Evolutionary conservation across 2,329 filamentous ascomycete genomes (phyloP).

Genomic region (Alternaria novae-zelandiae): DNA sequence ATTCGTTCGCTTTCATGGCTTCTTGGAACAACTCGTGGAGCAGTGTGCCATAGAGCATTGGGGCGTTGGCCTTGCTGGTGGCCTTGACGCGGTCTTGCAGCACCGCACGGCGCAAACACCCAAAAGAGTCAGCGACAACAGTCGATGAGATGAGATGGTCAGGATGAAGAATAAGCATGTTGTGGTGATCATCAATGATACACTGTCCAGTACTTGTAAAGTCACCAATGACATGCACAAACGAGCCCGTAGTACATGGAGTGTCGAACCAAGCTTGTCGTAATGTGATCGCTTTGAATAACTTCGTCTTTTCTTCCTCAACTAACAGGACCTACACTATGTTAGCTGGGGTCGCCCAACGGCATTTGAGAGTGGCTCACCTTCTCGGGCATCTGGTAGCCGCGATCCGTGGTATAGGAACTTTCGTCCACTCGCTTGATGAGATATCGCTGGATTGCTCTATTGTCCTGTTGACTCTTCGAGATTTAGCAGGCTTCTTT

Average conservation of each 20-base stretch:
- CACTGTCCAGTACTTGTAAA: constrained; percentile 76
- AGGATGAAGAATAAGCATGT: constrained; percentile 89
- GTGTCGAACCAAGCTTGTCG: constrained; percentile 89
- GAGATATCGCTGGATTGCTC: constrained; percentile 85
- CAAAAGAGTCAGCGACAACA: constrained; percentile 94
- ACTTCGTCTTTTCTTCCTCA: constrained; percentile 74
- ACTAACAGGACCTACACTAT: constrained; percentile 76
- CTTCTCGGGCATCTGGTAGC: constrained; percentile 71
- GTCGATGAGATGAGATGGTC: constrained; percentile 96
- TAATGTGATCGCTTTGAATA: constrained; percentile 72
- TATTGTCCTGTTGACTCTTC: constrained; percentile 71
- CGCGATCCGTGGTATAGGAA: constrained; percentile 69
- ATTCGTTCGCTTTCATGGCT: constrained; percentile 81
- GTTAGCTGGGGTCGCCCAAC: constrained; percentile 21
- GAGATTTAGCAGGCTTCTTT: constrained; percentile 64
- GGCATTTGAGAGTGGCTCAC: constrained; percentile 52
- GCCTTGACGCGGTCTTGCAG: constrained; percentile 95
- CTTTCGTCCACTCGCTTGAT: constrained; percentile 75
- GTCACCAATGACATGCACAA: constrained; percentile 83
- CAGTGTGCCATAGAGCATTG: constrained; percentile 90
- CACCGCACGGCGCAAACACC: constrained; percentile 87
- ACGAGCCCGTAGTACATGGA: constrained; percentile 73
- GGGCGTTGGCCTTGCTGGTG: constrained; percentile 77
- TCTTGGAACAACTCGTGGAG: constrained; percentile 96
- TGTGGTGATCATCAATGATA: constrained; percentile 79